Conservation (phyloP, 2,329 filamentous ascomycete species). For the Dactylellina drechsleri region DNA sequence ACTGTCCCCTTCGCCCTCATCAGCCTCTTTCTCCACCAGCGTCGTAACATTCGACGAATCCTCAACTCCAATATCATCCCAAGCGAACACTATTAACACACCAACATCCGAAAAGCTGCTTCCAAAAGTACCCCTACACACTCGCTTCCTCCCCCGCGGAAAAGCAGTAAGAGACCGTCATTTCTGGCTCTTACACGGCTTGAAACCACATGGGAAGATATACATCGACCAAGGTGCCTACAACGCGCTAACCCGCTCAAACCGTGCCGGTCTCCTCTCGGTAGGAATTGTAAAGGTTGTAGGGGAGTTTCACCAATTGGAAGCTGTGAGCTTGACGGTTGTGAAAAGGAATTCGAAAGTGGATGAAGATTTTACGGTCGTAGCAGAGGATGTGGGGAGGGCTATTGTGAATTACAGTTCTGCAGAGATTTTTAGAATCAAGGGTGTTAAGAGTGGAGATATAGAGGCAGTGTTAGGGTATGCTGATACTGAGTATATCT, state of each 20-base stretch:
- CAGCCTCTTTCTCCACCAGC: conserved; percentile 54
- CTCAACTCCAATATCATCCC: conserved; percentile 17
- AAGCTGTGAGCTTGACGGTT: conserved; percentile 86
- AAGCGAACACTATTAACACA: neutral
- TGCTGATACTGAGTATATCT: conserved; percentile 66
- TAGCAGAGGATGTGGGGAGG: conserved; percentile 79
- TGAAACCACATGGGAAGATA: conserved; percentile 86
- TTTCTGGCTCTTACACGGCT: conserved; percentile 95
- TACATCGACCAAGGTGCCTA: conserved; percentile 94
- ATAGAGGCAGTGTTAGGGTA: conserved; percentile 86
- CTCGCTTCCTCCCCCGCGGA: conserved; percentile 85
- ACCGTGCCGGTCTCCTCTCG: conserved; percentile 87
- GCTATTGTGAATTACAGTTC: conserved; percentile 94
- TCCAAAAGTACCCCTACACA: conserved; percentile 74
- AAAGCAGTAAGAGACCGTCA: conserved; percentile 83
- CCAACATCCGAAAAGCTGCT: conserved; percentile 12
- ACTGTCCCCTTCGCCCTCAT: conserved; percentile 53
- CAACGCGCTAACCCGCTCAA: conserved; percentile 72
- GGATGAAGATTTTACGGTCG: conserved; percentile 64
- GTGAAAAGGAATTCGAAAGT: conserved; percentile 68
- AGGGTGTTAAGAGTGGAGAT: conserved; percentile 82
- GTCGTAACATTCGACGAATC: conserved; percentile 30
- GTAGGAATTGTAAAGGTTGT: conserved; percentile 91
- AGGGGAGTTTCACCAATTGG: conserved; percentile 88
- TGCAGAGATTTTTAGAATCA: conserved; percentile 82